Conservation (phyloP, 2,329 filamentous ascomycete species). For the Alternaria angustiovoidea region DNA sequence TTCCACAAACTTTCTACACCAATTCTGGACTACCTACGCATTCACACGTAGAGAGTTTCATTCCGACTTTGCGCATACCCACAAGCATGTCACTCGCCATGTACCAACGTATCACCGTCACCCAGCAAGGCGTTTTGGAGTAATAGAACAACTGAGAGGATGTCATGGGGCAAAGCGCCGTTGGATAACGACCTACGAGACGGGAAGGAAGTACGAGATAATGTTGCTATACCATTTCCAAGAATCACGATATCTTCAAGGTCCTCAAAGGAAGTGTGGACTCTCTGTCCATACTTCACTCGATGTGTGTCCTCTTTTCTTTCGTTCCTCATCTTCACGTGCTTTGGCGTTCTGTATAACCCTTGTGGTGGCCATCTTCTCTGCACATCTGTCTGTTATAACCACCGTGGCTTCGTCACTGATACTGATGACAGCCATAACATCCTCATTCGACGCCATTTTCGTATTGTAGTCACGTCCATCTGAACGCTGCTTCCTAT, state of each 20-base stretch:
- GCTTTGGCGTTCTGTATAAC: not conserved
- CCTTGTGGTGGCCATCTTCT: not conserved
- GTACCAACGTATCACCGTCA: constrained; percentile 13
- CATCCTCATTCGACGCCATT: not conserved
- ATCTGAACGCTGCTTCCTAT: not conserved
- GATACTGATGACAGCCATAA: not conserved
- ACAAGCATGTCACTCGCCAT: constrained; percentile 4
- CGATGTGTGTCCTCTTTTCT: not conserved
- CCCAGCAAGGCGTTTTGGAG: constrained; percentile 18
- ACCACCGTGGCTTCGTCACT: not conserved
- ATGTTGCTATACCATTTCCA: not conserved
- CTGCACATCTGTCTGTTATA: not conserved
- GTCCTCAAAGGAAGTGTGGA: not conserved
- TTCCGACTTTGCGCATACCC: not conserved
- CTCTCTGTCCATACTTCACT: not conserved
- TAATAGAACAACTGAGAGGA: not conserved
- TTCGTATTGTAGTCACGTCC: not conserved
- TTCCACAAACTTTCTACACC: not conserved
- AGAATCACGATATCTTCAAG: not conserved
- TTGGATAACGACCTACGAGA: not conserved
- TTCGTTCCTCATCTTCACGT: not conserved
- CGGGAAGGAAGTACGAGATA: not conserved
- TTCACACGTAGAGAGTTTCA: not conserved
- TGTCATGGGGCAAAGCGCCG: not conserved
- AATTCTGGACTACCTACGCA: not conserved